phyloP scores from a whole-genome alignment of 345 rosid species.

The Camelina laxa region DNA sequence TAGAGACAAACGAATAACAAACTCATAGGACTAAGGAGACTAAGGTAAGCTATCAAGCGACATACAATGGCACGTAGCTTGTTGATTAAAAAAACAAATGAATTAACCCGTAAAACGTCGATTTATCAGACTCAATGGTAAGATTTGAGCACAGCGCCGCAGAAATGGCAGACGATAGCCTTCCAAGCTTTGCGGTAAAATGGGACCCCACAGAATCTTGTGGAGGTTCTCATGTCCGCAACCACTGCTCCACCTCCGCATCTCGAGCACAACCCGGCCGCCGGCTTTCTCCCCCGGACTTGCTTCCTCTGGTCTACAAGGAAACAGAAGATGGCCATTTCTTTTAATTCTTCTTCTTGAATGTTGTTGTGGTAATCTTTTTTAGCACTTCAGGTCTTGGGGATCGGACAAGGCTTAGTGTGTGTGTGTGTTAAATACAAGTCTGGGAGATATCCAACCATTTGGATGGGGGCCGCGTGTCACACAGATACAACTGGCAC shows the following conservation, averaged over 20 bases:
- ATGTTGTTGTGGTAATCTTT: not conserved
- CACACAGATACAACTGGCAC: conserved; percentile 33
- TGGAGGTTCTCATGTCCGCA: conserved; percentile 90
- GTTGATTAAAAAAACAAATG: conserved; percentile 12
- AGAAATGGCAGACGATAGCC: conserved; percentile 81
- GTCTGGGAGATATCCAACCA: conserved; percentile 21
- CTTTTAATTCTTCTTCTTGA: not conserved
- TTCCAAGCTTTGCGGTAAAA: conserved; percentile 89
- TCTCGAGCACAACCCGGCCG: conserved; percentile 83
- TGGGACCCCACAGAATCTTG: conserved; percentile 80
- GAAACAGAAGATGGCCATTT: conserved; percentile 85
- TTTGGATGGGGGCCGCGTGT: conserved; percentile 34
- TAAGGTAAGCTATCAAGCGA: conserved; percentile 30
- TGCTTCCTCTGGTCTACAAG: conserved; percentile 85
- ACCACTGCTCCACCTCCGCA: conserved; percentile 97
- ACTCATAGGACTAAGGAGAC: not conserved
- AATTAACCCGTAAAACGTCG: conserved; percentile 4
- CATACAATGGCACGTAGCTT: conserved; percentile 39
- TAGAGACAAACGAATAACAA: conserved; percentile 8
- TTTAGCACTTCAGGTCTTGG: not conserved
- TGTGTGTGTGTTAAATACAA: conserved; percentile 30
- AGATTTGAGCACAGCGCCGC: conserved; percentile 86
- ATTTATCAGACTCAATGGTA: conserved; percentile 48
- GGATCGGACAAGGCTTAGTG: not conserved
- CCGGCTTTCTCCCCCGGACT: conserved; percentile 81